Evolutionary conservation across 2,329 filamentous ascomycete species (phyloP).

Genomic region (Nemania abortiva): DNA sequence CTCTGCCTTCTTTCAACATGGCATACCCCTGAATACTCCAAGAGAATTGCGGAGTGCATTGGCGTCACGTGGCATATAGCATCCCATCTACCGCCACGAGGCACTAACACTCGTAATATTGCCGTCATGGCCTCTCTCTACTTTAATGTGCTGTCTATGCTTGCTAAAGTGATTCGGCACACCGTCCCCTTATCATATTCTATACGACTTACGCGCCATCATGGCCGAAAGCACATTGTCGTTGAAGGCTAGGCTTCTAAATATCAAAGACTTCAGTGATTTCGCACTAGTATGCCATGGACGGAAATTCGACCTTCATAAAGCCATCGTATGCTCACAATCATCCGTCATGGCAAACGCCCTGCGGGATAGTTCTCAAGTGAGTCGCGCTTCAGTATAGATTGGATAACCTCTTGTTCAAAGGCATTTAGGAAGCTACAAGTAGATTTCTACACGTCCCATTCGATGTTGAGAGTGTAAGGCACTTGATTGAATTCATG

Average conservation of each 20-base stretch:
- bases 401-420: not conserved
- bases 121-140: not conserved
- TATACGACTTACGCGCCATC: not conserved
- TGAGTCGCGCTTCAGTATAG: not conserved
- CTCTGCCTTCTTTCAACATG: not conserved
- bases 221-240: constrained; percentile 6
- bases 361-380: not conserved
- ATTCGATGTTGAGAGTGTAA: constrained; percentile 8
- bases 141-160: not conserved
- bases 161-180: not conserved
- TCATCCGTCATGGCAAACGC: constrained; percentile 12
- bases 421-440: not conserved
- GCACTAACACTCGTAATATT: constrained; percentile 2
- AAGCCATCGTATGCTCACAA: constrained; percentile 13
- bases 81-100: not conserved
- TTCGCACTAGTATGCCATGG: constrained; percentile 14
- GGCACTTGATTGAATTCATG: not conserved
- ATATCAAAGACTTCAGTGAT: not conserved
- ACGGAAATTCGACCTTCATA: constrained; percentile 8
- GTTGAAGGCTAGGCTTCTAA: not conserved
- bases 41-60: not conserved
- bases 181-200: not conserved
- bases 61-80: not conserved
- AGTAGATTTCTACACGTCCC: not conserved
- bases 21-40: not conserved